Evolutionary conservation across 352 stramenopile species (phyloP), one percentile per base, ranked within the genome.

Genomic region (Vaucheria bursata): DNA sequence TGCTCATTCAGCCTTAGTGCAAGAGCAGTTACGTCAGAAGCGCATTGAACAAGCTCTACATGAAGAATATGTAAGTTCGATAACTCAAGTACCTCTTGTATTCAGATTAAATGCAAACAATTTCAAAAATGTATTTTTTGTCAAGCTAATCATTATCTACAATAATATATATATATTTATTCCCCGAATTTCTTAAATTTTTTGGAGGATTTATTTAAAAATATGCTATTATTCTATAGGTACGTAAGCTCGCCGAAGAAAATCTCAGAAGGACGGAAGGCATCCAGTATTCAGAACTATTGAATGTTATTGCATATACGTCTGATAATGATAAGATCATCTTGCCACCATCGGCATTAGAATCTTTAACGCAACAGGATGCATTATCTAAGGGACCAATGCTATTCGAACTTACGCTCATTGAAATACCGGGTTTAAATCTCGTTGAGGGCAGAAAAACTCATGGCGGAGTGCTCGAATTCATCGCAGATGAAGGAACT

Each of bases 241-340:
- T 65, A 29, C 52, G 77, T 39, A 74, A 73, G 29, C 45, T 74
- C 39, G 79, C 69, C 40, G 64, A 84, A 40, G 79, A 79, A 35
- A 69, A 82, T 29, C 36, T 52, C 49, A 73, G 70, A 36, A 39
- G 75, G 35, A 84, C 79, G 34, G 79, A 31, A 1, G 79, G 79
- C 71, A 79, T 85, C 18, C 73, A 31, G 31, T 85, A 85, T 59
- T 81, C 71, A 18, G 45, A 70, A 49, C 69, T 36, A 32, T 65
- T 85, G 33, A 38, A 69, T 6, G 53, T 64, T 31, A 71, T 85
- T 0, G 37, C 45, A 12, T 77, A 71, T 31, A 66, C 75, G 6
- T 76, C 77, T 5, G 79, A 85, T 50, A 77, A 71, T 34, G 79
- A 85, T 65, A 85, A 85, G 73, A 71, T 85, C 25, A 65, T 79